Percentiles rank a stretch among this genome's conserved stretches.
These are phyloP conservation scores for Dendrobium chrysotoxum DNA, from an alignment of 106 monocot species.

Conservation along the genomic window DNA sequence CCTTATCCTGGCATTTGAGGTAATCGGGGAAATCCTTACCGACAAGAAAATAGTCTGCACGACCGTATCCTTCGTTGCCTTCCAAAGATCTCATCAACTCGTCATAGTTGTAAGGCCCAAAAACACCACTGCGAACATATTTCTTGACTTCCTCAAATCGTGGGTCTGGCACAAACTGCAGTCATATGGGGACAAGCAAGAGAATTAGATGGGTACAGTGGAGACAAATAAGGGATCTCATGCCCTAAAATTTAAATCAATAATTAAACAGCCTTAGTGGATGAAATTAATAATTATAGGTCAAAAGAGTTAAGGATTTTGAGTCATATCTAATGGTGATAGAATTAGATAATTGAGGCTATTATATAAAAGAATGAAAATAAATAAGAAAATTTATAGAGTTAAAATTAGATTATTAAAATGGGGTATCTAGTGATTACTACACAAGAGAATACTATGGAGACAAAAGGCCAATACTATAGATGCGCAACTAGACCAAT, in stretches of 20 bases:
- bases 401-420: background rate
- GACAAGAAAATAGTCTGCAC: conserved; percentile 98
- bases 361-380: background rate
- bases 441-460: background rate
- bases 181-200: background rate
- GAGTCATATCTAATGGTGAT: background rate
- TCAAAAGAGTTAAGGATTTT: background rate
- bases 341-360: background rate
- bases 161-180: conserved; percentile 91
- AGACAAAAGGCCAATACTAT: background rate
- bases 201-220: background rate
- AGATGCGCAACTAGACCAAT: background rate
- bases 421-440: background rate
- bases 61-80: conserved; percentile 93
- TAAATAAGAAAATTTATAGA: background rate
- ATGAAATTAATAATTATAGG: too few relatives aligned
- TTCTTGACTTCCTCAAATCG: conserved; percentile 92
- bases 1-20: conserved; percentile 81
- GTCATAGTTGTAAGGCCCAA: conserved; percentile 64
- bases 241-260: background rate
- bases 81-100: conserved; percentile 87
- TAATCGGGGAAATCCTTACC: conserved; percentile 99
- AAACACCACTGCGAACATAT: conserved; percentile 77
- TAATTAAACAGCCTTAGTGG: background rate
- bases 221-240: background rate